These are phyloP conservation scores for Daucus carota DNA, from an alignment of 129 eudicot species.

Conservation along the genomic window DNA sequence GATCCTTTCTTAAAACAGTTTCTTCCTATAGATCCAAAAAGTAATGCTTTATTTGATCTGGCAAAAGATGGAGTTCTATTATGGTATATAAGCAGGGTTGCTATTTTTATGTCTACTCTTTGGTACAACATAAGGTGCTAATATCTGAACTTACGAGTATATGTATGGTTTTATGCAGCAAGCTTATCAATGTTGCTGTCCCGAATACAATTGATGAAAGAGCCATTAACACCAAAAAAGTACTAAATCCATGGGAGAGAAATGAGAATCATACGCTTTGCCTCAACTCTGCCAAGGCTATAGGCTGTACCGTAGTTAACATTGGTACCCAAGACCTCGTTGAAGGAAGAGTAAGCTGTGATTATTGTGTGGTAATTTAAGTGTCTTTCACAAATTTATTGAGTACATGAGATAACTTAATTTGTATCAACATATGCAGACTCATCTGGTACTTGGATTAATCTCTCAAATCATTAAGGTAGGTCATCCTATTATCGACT, in stretches of 20 bases:
- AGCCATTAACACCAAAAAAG: slow-evolving; percentile 81
- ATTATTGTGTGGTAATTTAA: not conserved
- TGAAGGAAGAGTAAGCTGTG: slow-evolving; percentile 80
- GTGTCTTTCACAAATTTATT: not conserved
- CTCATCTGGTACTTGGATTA: slow-evolving; percentile 83
- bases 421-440: slow-evolving; percentile 39
- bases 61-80: slow-evolving; percentile 95
- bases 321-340: slow-evolving; percentile 81
- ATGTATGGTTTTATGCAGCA: slow-evolving; percentile 47
- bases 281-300: slow-evolving; percentile 98
- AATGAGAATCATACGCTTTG: slow-evolving; percentile 96
- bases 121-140: not conserved
- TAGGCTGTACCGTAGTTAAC: slow-evolving; percentile 95
- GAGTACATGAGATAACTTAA: not conserved
- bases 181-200: slow-evolving; percentile 93
- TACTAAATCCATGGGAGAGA: slow-evolving; percentile 94
- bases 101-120: slow-evolving; percentile 16
- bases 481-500: slow-evolving; percentile 3
- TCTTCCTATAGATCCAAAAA: slow-evolving; percentile 83
- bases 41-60: slow-evolving; percentile 77
- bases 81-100: slow-evolving; percentile 52
- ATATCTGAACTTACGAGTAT: slow-evolving; percentile 15
- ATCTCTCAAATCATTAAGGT: slow-evolving; percentile 94
- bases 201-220: slow-evolving; percentile 90
- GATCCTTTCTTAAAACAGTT: slow-evolving; percentile 84